Evolutionary conservation across 164 flowering plant genomes (phyloP), one percentile per base, ranked within the genome.

Genomic region (Stephania yunnanensis): DNA sequence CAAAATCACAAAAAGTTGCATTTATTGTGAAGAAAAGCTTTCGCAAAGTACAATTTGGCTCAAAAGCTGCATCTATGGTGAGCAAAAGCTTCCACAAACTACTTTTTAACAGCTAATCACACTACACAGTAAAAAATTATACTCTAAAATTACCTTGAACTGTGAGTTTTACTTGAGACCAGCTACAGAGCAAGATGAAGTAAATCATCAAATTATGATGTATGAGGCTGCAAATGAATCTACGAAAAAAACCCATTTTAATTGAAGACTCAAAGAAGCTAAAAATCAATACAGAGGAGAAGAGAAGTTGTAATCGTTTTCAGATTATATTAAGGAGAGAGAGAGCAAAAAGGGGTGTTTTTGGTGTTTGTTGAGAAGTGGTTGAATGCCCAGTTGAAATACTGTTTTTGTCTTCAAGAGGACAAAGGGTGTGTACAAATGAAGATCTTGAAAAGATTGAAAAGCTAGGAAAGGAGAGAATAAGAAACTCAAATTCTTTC

Each of bases 131-230:
- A 65, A 36, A 71, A 53, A 42, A 25, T 0, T 25, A 25, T 67
- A 5, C 53, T 36, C 0, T 1, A 6, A 29, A 74, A 25, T 81
- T 74, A 81, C 85, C 85, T 80, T 83, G 77, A 52, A 77, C 83
- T 69, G 58, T 64, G 61, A 73, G 78, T 70, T 70, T 81, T 20
- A 52, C 53, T 50, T 81, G 85, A 69, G 82, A 74, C 25, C 78
- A 82, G 82, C 77, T 79, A 82, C 46, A 45, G 52, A 70, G 31
- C 10, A 86, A 73, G 72, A 87, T 68, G 67, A 84, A 50, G 13
- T 76, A 81, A 42, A 84, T 75, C 67, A 82, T 71, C 7, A 81
- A 36, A 7, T 44, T 36, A 1, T 25, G 46, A 1, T 44, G 46
- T 36, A 48, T 69, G 48, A n/a, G n/a, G 48, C 71, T 75, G 46